phyloP scores from a whole-genome alignment of 192 early-diverging fungal genomes.

The Podochytrium sp. region DNA sequence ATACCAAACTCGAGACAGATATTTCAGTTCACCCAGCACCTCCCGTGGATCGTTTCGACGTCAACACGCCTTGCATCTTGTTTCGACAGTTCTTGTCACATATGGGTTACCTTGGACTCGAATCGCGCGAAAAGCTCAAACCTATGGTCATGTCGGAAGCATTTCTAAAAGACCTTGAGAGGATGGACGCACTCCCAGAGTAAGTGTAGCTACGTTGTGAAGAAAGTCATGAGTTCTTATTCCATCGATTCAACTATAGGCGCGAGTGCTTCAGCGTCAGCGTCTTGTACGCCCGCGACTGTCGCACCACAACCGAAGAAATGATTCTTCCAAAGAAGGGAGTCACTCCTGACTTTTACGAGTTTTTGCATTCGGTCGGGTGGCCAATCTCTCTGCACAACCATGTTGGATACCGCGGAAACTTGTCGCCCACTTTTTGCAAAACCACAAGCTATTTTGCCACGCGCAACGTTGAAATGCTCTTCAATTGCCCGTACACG shows the following conservation, averaged over 20 bases:
- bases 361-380: slow-evolving; percentile 71
- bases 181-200: slow-evolving; percentile 70
- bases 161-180: slow-evolving; percentile 64
- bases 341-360: slow-evolving; percentile 63
- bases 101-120: slow-evolving; percentile 65
- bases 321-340: slow-evolving; percentile 50
- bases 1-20: neutral
- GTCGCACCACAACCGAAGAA: slow-evolving; percentile 50
- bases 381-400: slow-evolving; percentile 69
- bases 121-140: slow-evolving; percentile 61
- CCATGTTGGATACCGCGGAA: slow-evolving; percentile 71
- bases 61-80: slow-evolving; percentile 8
- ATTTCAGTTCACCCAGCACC: slow-evolving; percentile 27
- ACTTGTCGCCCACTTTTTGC: slow-evolving; percentile 54
- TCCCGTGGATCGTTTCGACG: slow-evolving; percentile 28
- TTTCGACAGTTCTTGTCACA: slow-evolving; percentile 69
- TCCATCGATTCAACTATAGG: slow-evolving; percentile 11
- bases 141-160: slow-evolving; percentile 69
- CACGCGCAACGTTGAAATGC: slow-evolving; percentile 64
- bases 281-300: slow-evolving; percentile 66
- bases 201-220: slow-evolving; percentile 30
- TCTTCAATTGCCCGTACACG: slow-evolving; percentile 73
- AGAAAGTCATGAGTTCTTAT: neutral
- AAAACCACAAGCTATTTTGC: slow-evolving; percentile 73
- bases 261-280: slow-evolving; percentile 72